Evolutionary conservation across 768 basidiomycete species (phyloP).

Genomic region (Lentinula raphanica): DNA sequence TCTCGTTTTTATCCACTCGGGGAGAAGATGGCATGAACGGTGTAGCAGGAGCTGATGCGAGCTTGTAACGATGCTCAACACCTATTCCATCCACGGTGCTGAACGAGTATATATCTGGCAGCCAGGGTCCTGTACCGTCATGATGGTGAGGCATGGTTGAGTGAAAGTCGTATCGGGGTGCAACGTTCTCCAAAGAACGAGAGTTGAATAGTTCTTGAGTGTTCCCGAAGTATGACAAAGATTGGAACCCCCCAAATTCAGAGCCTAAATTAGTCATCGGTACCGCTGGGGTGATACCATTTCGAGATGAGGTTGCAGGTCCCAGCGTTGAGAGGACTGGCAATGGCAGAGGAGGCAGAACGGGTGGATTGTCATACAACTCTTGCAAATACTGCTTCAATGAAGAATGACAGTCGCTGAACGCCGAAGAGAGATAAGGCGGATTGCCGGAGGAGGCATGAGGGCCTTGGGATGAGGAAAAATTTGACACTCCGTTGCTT

Average conservation of each 20-base stretch:
- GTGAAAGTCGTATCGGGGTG: neutral
- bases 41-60: slow-evolving; percentile 30
- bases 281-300: neutral
- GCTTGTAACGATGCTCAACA: slow-evolving; percentile 33
- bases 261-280: neutral
- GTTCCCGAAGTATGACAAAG: neutral
- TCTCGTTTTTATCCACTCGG: slow-evolving; percentile 47
- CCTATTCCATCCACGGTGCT: slow-evolving; percentile 33
- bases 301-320: neutral
- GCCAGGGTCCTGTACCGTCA: slow-evolving; percentile 20
- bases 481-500: neutral
- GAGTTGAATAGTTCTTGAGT: neutral
- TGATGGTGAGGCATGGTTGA: neutral
- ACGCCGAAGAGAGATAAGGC: slow-evolving; percentile 24
- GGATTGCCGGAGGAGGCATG: slow-evolving; percentile 12
- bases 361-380: slow-evolving; percentile 18
- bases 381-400: slow-evolving; percentile 30
- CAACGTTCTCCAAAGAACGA: neutral
- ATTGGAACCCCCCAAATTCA: neutral
- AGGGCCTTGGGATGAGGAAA: neutral
- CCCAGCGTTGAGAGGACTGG: neutral
- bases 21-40: slow-evolving; percentile 44
- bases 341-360: neutral
- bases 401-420: slow-evolving; percentile 28
- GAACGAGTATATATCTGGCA: slow-evolving; percentile 45